Conservation (phyloP, 2,329 filamentous ascomycete species). For the Diaporthe velutina region DNA sequence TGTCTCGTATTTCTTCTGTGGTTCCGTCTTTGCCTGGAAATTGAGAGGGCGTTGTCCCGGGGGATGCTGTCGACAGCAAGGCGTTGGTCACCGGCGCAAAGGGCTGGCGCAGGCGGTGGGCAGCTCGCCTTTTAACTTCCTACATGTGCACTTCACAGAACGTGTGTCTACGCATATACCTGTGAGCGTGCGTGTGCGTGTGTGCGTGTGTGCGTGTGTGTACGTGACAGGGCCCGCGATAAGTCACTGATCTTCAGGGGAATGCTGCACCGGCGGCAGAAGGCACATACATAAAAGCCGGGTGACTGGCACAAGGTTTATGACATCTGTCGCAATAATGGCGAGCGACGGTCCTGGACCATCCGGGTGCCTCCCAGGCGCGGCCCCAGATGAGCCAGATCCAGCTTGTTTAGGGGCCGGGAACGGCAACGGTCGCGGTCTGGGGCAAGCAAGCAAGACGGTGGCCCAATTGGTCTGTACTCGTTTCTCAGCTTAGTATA, state of each 20-base stretch:
- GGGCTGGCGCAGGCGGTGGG: neutral
- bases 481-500: neutral
- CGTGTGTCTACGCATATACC: neutral
- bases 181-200: neutral
- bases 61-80: neutral
- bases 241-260: neutral
- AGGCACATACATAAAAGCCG: neutral
- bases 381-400: neutral
- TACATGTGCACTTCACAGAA: neutral
- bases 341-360: constrained; percentile 30
- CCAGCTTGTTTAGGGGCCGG: neutral
- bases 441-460: neutral
- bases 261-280: constrained; percentile 10
- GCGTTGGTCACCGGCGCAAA: neutral
- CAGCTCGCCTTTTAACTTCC: neutral
- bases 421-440: constrained; percentile 13
- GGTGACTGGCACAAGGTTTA: constrained; percentile 29
- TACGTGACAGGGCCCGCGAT: neutral
- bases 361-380: constrained; percentile 13
- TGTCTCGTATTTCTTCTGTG: neutral
- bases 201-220: neutral
- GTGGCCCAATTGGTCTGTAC: neutral
- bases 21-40: neutral
- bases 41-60: neutral
- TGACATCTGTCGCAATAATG: constrained; percentile 35